phyloP scores from a whole-genome alignment of 1,139 yeast genomes.

The Geotrichum bryndzae region DNA sequence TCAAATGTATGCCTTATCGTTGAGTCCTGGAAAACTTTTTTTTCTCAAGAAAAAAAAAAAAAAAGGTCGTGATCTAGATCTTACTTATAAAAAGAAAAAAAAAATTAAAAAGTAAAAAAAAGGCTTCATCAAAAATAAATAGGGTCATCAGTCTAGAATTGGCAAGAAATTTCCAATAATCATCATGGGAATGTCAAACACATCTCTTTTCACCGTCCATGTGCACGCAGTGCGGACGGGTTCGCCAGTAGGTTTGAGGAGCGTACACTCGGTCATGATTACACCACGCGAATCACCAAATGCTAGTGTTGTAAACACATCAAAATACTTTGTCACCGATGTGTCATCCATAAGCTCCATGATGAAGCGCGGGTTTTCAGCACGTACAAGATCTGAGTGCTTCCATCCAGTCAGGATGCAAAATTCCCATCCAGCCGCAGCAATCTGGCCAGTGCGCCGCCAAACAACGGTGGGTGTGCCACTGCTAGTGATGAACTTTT shows the following conservation, averaged over 20 bases:
- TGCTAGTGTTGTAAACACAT: constrained; percentile 76
- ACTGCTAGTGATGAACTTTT: constrained; percentile 68
- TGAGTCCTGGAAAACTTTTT: not conserved
- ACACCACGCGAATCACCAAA: constrained; percentile 86
- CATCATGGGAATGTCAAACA: constrained; percentile 95
- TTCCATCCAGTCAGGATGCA: constrained; percentile 64
- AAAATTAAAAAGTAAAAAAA: not conserved
- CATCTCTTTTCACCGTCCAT: constrained; percentile 86
- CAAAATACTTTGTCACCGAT: constrained; percentile 84
- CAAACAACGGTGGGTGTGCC: constrained; percentile 95
- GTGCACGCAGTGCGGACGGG: constrained; percentile 67
- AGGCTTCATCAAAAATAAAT: not conserved
- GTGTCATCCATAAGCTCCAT: constrained; percentile 86
- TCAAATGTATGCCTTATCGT: too few species aligned
- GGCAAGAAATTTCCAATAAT: constrained; percentile 60
- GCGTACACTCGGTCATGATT: constrained; percentile 79
- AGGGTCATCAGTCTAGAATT: constrained; percentile 13
- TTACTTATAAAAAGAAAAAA: not conserved
- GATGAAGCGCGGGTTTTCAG: constrained; percentile 49
- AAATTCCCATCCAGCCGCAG: constrained; percentile 88
- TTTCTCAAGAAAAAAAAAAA: not conserved
- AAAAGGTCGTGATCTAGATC: not conserved
- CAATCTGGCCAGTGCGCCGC: constrained; percentile 94
- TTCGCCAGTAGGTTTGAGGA: constrained; percentile 50
- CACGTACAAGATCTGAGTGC: constrained; percentile 50